Evolutionary conservation across 2,329 filamentous ascomycete genomes (phyloP).

Genomic region (Madurella mycetomatis): DNA sequence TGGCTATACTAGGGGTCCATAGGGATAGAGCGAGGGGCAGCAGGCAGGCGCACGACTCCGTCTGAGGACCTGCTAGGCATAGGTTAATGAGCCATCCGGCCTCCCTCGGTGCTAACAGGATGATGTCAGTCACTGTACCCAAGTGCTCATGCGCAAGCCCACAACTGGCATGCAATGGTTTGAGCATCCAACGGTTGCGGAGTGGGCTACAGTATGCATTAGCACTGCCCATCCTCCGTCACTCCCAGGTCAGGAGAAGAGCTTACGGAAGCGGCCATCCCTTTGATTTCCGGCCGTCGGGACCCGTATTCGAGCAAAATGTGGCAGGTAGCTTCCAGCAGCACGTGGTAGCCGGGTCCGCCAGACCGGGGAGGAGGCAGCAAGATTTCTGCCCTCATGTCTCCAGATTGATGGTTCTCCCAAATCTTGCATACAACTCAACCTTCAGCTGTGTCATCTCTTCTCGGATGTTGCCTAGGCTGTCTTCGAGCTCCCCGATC

Average conservation of each 20-base stretch:
- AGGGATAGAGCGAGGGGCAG: background rate
- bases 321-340: background rate
- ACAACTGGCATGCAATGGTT: background rate
- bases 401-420: conserved; percentile 94
- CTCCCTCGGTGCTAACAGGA: background rate
- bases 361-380: background rate
- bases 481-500: conserved; percentile 70
- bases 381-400: conserved; percentile 47
- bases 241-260: background rate
- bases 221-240: background rate
- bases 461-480: conserved; percentile 67
- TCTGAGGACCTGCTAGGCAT: background rate
- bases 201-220: background rate
- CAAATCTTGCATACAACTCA: conserved; percentile 88
- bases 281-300: background rate
- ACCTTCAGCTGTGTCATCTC: conserved; percentile 91
- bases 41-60: conserved; percentile 1
- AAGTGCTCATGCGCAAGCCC: no score
- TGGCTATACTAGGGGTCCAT: background rate
- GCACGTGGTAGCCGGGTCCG: background rate
- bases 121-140: conserved; percentile 4
- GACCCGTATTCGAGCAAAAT: background rate
- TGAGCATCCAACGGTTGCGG: background rate
- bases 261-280: background rate
- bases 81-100: background rate